Evolutionary conservation across 2,329 filamentous ascomycete genomes (phyloP), one percentile per base, ranked within the genome.

Genomic region (Metarhizium humberi): DNA sequence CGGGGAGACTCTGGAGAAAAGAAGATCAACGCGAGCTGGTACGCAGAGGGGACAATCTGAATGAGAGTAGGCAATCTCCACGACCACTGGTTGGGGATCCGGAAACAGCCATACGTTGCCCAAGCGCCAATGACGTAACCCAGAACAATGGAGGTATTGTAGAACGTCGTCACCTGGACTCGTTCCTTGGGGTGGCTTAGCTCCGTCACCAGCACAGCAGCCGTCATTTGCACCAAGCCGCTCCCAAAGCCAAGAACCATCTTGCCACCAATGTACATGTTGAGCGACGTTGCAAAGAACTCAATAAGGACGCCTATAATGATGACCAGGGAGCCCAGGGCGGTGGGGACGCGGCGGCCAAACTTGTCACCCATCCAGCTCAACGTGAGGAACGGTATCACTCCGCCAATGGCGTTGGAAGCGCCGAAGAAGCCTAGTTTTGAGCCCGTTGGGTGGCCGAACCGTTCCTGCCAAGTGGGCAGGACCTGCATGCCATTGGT

Each of bases 1-100:
- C 83, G 74, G 1, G 83, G 83, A 0, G 76, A 81, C 58, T 86
- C 84, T 0, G 82, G 82, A 5, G 82, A 73, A 52, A 80, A 76
- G 59, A 70, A 72, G 52, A 78, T 66, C 53, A 76, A 73, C 10
- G 66, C 54, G 18, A 80, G 69, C 58, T 78, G 70, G 32, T 69
- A 69, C 0, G 59, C 62, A 2, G 73, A 64, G 70, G 73, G 76
- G 4, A 75, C 57, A 47, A 75, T 73, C 62, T 84, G 81, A 2
- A 80, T 63, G 4, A 82, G 67, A 1, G 76, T 77, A 0, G 80
- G 81, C 18, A 81, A 69, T 49, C 77, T 70, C 79, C 76, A 78
- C 0, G 73, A 72, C 79, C 78, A 81, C 32, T 62, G 53, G 16
- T 55, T 57, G 2, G 57, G 50, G 32, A 66, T 66, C 16, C 56